These are phyloP conservation scores for Sporodiniella umbellata DNA, from an alignment of 371 early-diverging fungal genomes.

Conservation along the genomic window DNA sequence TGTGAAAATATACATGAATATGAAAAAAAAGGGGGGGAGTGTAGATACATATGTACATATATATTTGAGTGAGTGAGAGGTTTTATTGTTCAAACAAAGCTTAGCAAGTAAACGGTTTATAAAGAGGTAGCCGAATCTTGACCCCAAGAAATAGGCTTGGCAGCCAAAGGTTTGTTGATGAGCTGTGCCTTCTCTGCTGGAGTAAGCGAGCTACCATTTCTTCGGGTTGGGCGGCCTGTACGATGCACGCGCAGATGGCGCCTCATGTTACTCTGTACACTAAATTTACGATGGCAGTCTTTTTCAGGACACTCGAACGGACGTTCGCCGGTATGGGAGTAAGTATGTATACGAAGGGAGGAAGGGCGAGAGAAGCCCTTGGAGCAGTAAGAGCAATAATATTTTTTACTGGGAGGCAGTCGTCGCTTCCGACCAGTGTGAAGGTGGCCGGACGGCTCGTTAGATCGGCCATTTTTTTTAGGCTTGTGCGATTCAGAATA, in stretches of 20 bases:
- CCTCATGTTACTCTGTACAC: constrained; percentile 73
- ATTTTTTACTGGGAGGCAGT: constrained; percentile 36
- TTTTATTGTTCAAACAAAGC: too few relatives aligned
- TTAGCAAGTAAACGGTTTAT: too few relatives aligned
- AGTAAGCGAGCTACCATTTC: constrained; percentile 12
- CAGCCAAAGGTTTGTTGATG: constrained; percentile 26
- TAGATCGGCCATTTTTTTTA: not conserved
- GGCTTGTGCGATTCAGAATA: too few relatives aligned
- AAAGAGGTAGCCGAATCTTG: too few relatives aligned
- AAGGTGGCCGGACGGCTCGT: too few relatives aligned
- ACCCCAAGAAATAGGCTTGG: constrained; percentile 20
- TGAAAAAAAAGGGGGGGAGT: too few relatives aligned
- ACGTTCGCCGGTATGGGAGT: constrained; percentile 75
- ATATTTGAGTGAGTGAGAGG: too few relatives aligned
- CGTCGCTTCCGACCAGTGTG: not conserved
- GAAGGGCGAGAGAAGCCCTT: constrained; percentile 76
- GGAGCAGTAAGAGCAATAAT: constrained; percentile 65
- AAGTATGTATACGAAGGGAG: constrained; percentile 64
- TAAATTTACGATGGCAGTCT: constrained; percentile 69
- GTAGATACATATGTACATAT: too few relatives aligned
- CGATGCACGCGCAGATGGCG: constrained; percentile 60
- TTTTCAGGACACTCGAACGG: constrained; percentile 63
- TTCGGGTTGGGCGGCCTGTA: constrained; percentile 22
- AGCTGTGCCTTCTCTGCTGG: constrained; percentile 19
- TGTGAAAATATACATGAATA: too few relatives aligned